Percentiles rank a stretch among this genome's conserved stretches.
Conservation (phyloP, 2,329 filamentous ascomycete genomes). For the Trichoderma gracile region DNA sequence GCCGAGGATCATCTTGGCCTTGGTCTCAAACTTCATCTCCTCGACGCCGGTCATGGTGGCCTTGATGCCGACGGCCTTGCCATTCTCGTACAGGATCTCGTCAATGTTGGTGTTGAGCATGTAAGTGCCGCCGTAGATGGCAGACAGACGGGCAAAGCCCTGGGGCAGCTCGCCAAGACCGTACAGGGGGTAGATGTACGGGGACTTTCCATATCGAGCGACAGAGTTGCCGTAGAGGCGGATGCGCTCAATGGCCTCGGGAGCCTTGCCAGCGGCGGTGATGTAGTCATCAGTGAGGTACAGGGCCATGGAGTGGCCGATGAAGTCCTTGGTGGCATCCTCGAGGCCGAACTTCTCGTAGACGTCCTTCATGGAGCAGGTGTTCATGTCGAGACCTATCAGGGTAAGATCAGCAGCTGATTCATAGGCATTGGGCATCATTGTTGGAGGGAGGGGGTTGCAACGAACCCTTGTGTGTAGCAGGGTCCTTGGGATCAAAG, state of each 20-base stretch:
- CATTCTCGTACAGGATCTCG: conserved; percentile 80
- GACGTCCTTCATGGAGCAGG: conserved; percentile 93
- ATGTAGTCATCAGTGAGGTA: conserved; percentile 91
- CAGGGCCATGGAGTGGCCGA: conserved; percentile 97
- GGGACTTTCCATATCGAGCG: conserved; percentile 95
- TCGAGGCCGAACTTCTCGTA: conserved; percentile 98
- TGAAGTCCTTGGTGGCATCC: conserved; percentile 85
- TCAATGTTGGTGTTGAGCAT: conserved; percentile 97
- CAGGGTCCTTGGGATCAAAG: conserved; percentile 78
- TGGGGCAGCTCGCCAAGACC: conserved; percentile 96
- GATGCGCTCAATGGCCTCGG: conserved; percentile 88
- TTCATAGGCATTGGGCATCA: too few relatives aligned
- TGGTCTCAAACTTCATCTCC: conserved; percentile 94
- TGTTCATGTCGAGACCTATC: conserved; percentile 74
- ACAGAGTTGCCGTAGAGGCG: conserved; percentile 97
- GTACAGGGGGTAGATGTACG: conserved; percentile 99
- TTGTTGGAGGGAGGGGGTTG: not conserved
- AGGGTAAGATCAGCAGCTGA: not conserved
- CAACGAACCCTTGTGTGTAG: conserved; percentile 80
- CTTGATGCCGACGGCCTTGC: conserved; percentile 92
- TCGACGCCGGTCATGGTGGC: conserved; percentile 91
- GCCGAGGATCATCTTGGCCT: conserved; percentile 91
- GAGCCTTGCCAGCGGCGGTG: conserved; percentile 67
- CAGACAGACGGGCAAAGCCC: conserved; percentile 93
- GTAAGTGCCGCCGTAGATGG: conserved; percentile 98